Conservation (phyloP, 2,329 filamentous ascomycete species). For the Claviceps sp. region DNA sequence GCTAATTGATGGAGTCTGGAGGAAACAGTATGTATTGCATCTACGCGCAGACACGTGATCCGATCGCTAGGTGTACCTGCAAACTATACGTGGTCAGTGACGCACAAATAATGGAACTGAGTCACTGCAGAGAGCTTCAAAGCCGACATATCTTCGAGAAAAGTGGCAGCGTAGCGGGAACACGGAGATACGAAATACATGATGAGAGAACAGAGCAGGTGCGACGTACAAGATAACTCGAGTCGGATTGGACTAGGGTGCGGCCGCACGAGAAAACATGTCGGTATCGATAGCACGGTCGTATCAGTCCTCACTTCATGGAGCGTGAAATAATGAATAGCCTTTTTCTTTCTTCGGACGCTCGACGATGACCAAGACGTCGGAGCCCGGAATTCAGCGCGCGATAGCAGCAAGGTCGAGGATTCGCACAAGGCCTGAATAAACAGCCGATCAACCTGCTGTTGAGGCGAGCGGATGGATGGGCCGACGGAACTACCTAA, state of each 20-base stretch:
- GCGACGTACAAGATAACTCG: background rate
- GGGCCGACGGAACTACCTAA: background rate
- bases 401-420: background rate
- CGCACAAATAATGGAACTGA: background rate
- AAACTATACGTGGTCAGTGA: background rate
- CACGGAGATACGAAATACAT: background rate
- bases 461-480: background rate
- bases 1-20: background rate
- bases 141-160: background rate
- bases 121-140: background rate
- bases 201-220: background rate
- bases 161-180: background rate
- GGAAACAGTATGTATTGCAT: background rate
- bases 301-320: background rate
- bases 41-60: background rate
- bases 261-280: slow-evolving; percentile 4
- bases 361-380: background rate
- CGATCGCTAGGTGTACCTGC: background rate
- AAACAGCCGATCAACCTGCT: background rate
- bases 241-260: background rate
- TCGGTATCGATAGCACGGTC: slow-evolving; percentile 2
- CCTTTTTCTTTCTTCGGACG: background rate
- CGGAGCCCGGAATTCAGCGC: background rate
- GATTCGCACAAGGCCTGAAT: background rate
- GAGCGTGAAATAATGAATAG: background rate